phyloP scores from a whole-genome alignment of 73 alveolate genomes.

The Tetrahymena elliotti region DNA sequence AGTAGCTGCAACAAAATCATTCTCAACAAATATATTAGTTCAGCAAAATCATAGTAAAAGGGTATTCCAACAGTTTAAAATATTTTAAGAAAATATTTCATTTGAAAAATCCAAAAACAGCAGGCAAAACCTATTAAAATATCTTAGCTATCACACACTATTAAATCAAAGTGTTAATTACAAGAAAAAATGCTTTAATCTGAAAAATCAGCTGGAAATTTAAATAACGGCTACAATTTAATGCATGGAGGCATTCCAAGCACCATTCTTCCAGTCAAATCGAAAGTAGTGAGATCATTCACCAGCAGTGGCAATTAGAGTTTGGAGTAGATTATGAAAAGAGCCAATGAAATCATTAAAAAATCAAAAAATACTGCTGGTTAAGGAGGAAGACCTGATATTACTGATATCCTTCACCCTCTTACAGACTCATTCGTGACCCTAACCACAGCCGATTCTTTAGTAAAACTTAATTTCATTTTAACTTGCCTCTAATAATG shows the following conservation, averaged over 20 bases:
- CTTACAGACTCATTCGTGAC: background rate
- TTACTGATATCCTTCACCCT: background rate
- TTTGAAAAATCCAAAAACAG: no score
- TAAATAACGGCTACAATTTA: background rate
- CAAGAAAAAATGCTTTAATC: background rate
- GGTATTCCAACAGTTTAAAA: no score
- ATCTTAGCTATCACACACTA: background rate
- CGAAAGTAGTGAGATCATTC: background rate
- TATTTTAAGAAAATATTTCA: background rate
- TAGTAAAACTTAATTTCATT: background rate
- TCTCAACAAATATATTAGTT: background rate
- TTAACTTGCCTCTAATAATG: background rate
- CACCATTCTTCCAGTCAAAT: background rate
- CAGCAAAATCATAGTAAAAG: background rate
- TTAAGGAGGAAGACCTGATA: background rate
- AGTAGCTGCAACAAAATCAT: background rate
- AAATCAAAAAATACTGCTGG: background rate
- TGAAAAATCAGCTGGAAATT: background rate
- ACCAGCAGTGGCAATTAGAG: background rate
- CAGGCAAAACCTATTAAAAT: background rate
- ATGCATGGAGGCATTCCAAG: background rate
- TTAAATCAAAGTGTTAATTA: background rate
- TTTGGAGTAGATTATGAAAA: background rate
- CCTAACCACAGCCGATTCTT: background rate
- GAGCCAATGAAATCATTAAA: background rate